Base-by-base conservation (phyloP, 106 monocot genomes). In the Allium cepa region DNA sequence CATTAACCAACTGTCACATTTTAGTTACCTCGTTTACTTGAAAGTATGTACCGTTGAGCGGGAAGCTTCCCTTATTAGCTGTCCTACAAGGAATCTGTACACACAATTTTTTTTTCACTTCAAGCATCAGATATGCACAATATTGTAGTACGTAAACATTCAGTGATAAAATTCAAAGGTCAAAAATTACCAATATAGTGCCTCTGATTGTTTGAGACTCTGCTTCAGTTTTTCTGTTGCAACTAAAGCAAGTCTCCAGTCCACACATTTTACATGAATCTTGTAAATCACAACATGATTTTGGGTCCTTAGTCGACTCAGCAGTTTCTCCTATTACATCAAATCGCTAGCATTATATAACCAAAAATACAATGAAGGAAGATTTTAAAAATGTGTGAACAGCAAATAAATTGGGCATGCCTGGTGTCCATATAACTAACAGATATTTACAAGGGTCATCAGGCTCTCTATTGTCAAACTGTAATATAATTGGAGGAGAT, bases 341-440 rank as follows among this genome's bases (percentile, higher is more conserved):
- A 71, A 27, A 56, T 70, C 66, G 8, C 49, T 26, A 59, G 28
- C 59, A 26, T 12, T 59, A 60, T 0, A 53, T 10, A 53, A 53
- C 52, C 9, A 56, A 47, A 7, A 45, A 58, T 47, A 27, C 45
- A 36, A 14, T 55, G 7, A 9, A 70, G 46, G 57, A 58, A 46
- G 47, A 60, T 13, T 45, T 26, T n/a, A 2, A 17, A n/a, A 10
- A 10, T 47, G 46, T 18, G 52, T 10, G 13, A 53, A 53, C 9
- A 53, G 13, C 13, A 53, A 15, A 68, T 13, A 7, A 8, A 13
- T 46, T 53, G 10, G 58, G 58, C 78, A 66, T 81, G 78, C 85
- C 86, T 79, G 82, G 79, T 13, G 76, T 73, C 86, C 86, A 86
- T 69, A 86, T 86, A 14, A 82, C 79, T 50, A 86, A 74, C 48